A percentile compares a stretch with the other conserved stretches of the same genome.
phyloP scores from a whole-genome alignment of 1,284 basidiomycete species.

The Prillingera fragicola region DNA sequence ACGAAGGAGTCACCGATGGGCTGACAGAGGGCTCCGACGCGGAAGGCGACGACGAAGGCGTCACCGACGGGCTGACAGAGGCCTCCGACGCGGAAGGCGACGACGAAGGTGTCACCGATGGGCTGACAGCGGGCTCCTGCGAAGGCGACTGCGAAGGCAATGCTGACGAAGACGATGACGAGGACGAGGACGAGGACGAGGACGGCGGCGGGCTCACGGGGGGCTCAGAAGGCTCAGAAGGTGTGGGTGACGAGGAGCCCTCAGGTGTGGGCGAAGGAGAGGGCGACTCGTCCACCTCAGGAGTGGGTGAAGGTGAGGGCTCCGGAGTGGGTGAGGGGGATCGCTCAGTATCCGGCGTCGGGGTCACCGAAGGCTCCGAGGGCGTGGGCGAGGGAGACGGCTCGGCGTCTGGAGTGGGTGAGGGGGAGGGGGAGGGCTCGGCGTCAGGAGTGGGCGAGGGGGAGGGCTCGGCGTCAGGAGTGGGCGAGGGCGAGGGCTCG shows the following conservation, averaged over 20 bases:
- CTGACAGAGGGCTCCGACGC: neutral
- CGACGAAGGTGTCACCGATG: neutral
- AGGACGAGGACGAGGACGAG: neutral
- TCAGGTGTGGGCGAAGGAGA: neutral
- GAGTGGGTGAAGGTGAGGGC: neutral
- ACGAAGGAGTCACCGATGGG: neutral
- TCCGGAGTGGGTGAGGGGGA: too few relatives aligned
- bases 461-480: too few relatives aligned
- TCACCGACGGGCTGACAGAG: too few relatives aligned
- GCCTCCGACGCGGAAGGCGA: neutral
- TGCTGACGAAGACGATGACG: neutral
- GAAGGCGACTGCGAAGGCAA: neutral
- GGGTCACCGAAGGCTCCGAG: too few relatives aligned
- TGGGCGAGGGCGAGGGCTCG: too few relatives aligned
- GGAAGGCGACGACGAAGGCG: too few relatives aligned
- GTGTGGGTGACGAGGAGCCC: neutral
- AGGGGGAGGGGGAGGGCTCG: too few relatives aligned
- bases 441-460: too few relatives aligned
- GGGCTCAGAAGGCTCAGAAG: neutral
- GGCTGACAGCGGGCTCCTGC: too few relatives aligned
- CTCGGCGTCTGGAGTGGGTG: neutral
- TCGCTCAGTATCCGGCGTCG: too few relatives aligned
- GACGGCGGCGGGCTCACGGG: neutral
- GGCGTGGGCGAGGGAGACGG: neutral
- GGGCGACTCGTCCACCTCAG: neutral